phyloP scores from a whole-genome alignment of 2,329 filamentous ascomycete species.

The Aspergillus tamarii region DNA sequence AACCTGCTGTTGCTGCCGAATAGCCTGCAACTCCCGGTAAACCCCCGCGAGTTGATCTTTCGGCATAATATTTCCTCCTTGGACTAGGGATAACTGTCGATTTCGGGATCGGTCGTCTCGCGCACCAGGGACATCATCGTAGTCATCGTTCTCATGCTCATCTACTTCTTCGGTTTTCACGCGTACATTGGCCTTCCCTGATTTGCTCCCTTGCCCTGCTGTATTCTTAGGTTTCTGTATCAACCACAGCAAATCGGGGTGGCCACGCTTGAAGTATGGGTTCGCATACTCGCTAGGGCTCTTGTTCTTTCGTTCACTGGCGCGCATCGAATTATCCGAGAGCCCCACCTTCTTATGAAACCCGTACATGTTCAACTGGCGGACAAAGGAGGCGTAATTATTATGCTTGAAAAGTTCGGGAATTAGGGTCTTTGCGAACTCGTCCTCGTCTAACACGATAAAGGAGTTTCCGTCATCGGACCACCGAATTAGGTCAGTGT shows the following conservation, averaged over 20 bases:
- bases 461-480: constrained; percentile 96
- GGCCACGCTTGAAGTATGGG: constrained; percentile 89
- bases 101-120: constrained; percentile 41
- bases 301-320: constrained; percentile 95
- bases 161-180: constrained; percentile 62
- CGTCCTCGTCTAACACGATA: constrained; percentile 94
- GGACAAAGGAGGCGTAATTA: constrained; percentile 77
- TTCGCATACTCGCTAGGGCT: constrained; percentile 98
- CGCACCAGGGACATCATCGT: constrained; percentile 44
- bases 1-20: constrained; percentile 82
- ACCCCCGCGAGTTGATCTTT: constrained; percentile 77
- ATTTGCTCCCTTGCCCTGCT: constrained; percentile 55
- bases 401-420: constrained; percentile 79
- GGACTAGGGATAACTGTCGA: constrained; percentile 48
- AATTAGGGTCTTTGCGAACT: constrained; percentile 73
- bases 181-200: constrained; percentile 47
- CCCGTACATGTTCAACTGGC: constrained; percentile 69
- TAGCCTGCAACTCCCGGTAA: constrained; percentile 76
- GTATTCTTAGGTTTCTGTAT: constrained; percentile 93
- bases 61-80: constrained; percentile 50
- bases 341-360: constrained; percentile 77
- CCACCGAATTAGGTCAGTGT: constrained; percentile 95
- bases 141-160: constrained; percentile 66
- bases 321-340: constrained; percentile 96
- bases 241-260: constrained; percentile 90